These are phyloP conservation scores for Macroventuria anomochaeta DNA, from an alignment of 2,329 filamentous ascomycete genomes.

Conservation along the genomic window DNA sequence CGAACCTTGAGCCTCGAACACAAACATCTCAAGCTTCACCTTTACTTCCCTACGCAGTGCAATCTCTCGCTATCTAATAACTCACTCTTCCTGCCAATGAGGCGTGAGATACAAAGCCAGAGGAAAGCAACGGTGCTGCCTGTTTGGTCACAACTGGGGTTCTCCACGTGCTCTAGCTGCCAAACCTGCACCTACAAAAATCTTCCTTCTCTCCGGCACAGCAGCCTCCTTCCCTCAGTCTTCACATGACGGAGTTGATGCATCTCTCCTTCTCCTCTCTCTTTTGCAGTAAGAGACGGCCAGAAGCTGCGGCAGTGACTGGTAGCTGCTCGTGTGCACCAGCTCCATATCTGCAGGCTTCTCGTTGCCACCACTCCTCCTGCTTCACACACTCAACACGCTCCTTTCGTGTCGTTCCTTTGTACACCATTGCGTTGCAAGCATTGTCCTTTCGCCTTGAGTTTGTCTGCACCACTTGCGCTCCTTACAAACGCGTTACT, in stretches of 20 bases:
- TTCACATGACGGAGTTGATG: conserved; percentile 8
- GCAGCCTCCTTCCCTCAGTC: conserved; percentile 34
- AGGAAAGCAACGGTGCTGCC: conserved; percentile 61
- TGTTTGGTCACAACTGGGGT: conserved; percentile 32
- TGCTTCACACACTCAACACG: conserved; percentile 40
- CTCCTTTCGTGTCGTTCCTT: conserved; percentile 46
- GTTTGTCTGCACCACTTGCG: conserved; percentile 27
- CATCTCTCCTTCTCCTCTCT: conserved; percentile 11
- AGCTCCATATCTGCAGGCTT: conserved; percentile 31
- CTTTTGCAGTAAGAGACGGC: conserved; percentile 21
- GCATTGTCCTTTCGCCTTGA: conserved; percentile 37
- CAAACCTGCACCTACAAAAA: conserved; percentile 37
- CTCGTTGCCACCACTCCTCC: conserved; percentile 39
- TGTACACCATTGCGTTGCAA: conserved; percentile 34
- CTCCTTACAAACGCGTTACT: conserved; percentile 30
- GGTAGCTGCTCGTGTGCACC: conserved; percentile 27
- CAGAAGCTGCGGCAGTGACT: conserved; percentile 33
- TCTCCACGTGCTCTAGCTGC: conserved; percentile 41
- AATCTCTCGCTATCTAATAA: conserved; percentile 74
- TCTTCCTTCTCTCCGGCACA: conserved; percentile 29
- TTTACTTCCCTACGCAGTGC: not conserved
- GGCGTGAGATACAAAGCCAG: conserved; percentile 74
- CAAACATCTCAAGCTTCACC: not conserved
- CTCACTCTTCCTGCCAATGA: conserved; percentile 61
- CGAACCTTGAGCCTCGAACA: not conserved